These are phyloP conservation scores for Aspergillus sergii DNA, from an alignment of 2,329 filamentous ascomycete genomes.

Conservation along the genomic window DNA sequence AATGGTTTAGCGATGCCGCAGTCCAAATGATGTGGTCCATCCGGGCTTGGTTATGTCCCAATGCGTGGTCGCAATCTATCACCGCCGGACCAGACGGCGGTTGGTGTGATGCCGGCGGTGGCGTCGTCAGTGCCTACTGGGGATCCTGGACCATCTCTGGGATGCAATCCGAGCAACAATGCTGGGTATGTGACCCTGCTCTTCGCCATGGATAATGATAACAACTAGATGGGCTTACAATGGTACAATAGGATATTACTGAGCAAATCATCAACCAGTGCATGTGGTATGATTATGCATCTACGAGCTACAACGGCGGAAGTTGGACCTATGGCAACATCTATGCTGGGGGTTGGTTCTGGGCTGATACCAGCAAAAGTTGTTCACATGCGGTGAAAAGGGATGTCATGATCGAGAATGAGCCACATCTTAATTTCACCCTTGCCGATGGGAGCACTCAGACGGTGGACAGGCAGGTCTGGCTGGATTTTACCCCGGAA, in stretches of 20 bases:
- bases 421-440: conserved; percentile 7
- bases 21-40: conserved; percentile 18
- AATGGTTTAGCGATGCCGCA: conserved; percentile 7
- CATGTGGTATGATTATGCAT: conserved; percentile 14
- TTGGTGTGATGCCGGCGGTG: conserved; percentile 13
- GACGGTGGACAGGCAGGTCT: conserved; percentile 10
- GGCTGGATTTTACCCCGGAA: conserved; percentile 6
- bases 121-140: conserved; percentile 9
- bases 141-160: conserved; percentile 7
- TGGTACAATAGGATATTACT: conserved; percentile 6
- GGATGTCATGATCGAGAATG: not conserved
- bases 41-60: conserved; percentile 11
- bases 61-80: conserved; percentile 11
- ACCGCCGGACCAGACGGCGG: conserved; percentile 9
- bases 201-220: not conserved
- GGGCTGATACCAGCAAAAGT: conserved; percentile 7
- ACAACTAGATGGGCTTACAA: not conserved
- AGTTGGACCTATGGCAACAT: conserved; percentile 10
- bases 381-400: conserved; percentile 12
- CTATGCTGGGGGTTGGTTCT: conserved; percentile 15
- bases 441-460: conserved; percentile 10
- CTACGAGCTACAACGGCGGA: conserved; percentile 11
- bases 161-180: conserved; percentile 13
- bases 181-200: conserved; percentile 7
- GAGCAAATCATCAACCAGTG: conserved; percentile 16